Conservation (phyloP, 148 eudicot species). For the Rhododendron williamsianum region DNA sequence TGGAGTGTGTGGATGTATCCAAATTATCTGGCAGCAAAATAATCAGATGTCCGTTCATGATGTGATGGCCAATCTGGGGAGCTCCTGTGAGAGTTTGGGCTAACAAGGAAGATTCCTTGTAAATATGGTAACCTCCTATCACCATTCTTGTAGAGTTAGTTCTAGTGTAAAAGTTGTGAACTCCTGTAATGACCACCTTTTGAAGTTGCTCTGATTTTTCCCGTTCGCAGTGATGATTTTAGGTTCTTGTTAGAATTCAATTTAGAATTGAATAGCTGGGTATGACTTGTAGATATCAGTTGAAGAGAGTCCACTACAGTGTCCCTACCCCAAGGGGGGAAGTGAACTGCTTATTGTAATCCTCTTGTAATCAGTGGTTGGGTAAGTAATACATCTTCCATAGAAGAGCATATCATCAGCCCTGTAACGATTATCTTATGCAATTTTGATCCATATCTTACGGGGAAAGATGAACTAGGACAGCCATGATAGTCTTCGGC, state of each 20-base stretch:
- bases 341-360: background rate
- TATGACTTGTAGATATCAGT: background rate
- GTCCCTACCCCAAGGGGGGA: background rate
- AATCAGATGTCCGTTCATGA: slow-evolving; percentile 14
- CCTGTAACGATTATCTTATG: background rate
- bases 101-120: background rate
- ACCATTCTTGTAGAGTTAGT: background rate
- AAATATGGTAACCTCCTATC: background rate
- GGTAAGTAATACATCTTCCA: background rate
- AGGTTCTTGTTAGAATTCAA: background rate
- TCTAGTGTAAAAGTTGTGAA: background rate
- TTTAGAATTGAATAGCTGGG: background rate
- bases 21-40: slow-evolving; percentile 7
- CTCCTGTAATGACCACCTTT: background rate
- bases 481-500: background rate
- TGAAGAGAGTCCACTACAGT: background rate
- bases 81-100: slow-evolving; percentile 4
- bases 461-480: background rate
- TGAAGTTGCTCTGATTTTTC: background rate
- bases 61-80: background rate
- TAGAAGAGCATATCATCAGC: background rate
- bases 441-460: background rate
- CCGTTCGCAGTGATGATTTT: background rate
- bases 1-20: slow-evolving; percentile 13
- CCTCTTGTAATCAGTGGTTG: background rate